These are phyloP conservation scores for Salvia hispanica DNA, from an alignment of 257 asterid species.

Conservation along the genomic window DNA sequence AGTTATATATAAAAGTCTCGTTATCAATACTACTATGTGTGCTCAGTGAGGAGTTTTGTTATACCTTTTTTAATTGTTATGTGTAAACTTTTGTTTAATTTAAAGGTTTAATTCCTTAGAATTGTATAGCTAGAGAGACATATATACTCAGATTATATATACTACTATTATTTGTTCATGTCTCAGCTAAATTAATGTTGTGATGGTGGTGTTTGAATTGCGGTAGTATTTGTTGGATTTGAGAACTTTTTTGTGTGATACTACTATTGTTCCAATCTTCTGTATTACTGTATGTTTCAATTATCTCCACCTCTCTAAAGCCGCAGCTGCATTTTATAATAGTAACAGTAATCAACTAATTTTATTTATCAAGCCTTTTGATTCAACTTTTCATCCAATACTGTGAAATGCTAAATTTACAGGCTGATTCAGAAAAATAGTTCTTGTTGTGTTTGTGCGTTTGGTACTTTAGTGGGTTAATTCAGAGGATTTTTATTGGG, in stretches of 20 bases:
- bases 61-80: not conserved
- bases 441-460: not conserved
- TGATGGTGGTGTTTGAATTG: constrained; percentile 4
- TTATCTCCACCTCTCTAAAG: not conserved
- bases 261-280: not conserved
- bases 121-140: constrained; percentile 41
- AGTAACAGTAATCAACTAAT: not conserved
- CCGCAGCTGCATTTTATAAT: constrained; percentile 9
- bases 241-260: not conserved
- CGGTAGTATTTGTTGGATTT: constrained; percentile 1
- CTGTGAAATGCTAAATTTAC: not conserved
- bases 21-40: constrained; percentile 23
- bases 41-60: constrained; percentile 36
- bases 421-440: not conserved
- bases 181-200: constrained; percentile 6
- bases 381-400: not conserved
- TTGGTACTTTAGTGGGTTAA: not conserved
- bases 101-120: constrained; percentile 20
- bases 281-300: not conserved
- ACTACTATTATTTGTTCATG: not conserved
- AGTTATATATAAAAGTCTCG: not conserved
- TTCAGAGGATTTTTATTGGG: not conserved
- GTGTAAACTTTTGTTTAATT: constrained; percentile 16
- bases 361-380: too few relatives aligned
- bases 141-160: constrained; percentile 7